Evolutionary conservation across 2,329 filamentous ascomycete species (phyloP), one percentile per base, ranked within the genome.

Genomic region (Furcasterigmium furcatum): DNA sequence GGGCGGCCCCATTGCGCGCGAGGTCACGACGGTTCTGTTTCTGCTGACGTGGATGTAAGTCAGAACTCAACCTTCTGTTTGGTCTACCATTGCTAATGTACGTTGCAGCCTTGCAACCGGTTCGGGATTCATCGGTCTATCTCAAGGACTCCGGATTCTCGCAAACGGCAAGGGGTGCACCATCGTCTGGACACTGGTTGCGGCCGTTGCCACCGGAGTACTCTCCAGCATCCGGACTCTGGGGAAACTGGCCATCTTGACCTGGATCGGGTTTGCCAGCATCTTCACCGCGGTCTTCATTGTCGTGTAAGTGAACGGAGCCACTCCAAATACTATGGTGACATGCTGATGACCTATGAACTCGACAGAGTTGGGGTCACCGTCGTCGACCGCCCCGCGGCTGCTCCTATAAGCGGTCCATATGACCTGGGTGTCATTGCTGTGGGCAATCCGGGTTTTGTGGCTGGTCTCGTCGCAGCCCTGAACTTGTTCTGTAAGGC

Each of bases 211-310:
- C 36, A 56, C 54, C 4, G 56, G 50, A 9, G 20, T 58, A 8
- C 24, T 41, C 9, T 40, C 49, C n/a, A 51, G 49, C 21, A 49
- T 51, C 25, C 46, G 35, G 35, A 51, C 49, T 20, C 29, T 51
- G 36, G 49, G 49, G 20, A 49, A 41, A 40, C 41, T 51, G 16
- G 44, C 49, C 21, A 51, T 51, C 38, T 62, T 84, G 35, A 80
- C 78, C 2, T 85, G 77, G 73, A 72, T 70, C 9, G 81, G 80
- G 1, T 82, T 84, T 52, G 46, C 71, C 5, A 78, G 72, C 30
- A 73, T 84, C 35, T 82, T 79, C 52, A 62, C 71, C 13, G 27
- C 46, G 9, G 54, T 60, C 6, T 59, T 61, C 38, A 53, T 59
- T 35, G 55, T 61, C 14, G 58, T 60, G 56, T 58, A 47, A 45